Percentiles rank a stretch among this genome's conserved stretches.
These are phyloP conservation scores for Euphorbia pulcherrima DNA, from an alignment of 345 rosid species.

Conservation along the genomic window DNA sequence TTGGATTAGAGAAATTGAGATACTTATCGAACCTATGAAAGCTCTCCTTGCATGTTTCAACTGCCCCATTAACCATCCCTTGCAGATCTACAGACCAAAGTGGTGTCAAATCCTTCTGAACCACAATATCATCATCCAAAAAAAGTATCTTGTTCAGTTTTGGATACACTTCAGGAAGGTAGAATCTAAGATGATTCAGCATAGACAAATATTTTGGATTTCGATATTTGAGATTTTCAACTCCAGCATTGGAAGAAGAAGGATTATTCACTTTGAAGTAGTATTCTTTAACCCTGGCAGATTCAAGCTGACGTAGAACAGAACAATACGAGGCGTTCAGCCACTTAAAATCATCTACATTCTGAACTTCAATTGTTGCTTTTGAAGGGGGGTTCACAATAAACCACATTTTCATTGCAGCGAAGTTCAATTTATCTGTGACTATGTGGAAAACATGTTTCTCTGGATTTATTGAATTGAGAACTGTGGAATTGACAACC, in stretches of 20 bases:
- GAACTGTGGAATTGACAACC: slow-evolving; percentile 81
- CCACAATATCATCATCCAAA: slow-evolving; percentile 83
- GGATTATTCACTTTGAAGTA: slow-evolving; percentile 79
- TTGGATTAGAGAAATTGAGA: slow-evolving; percentile 92
- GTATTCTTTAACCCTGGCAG: slow-evolving; percentile 75
- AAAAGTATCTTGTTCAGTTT: slow-evolving; percentile 72
- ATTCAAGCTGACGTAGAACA: slow-evolving; percentile 77
- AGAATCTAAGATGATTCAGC: slow-evolving; percentile 86
- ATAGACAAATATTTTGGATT: slow-evolving; percentile 80
- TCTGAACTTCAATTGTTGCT: slow-evolving; percentile 61
- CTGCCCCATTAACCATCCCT: slow-evolving; percentile 86
- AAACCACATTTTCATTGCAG: slow-evolving; percentile 87
- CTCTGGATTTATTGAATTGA: slow-evolving; percentile 65
- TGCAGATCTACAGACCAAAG: slow-evolving; percentile 70
- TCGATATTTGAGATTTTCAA: slow-evolving; percentile 78
- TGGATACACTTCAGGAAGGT: slow-evolving; percentile 82
- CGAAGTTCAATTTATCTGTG: slow-evolving; percentile 74
- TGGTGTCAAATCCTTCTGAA: slow-evolving; percentile 76
- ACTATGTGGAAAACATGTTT: slow-evolving; percentile 92
- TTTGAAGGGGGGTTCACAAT: slow-evolving; percentile 48
- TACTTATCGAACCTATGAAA: slow-evolving; percentile 96
- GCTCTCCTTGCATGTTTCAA: slow-evolving; percentile 86
- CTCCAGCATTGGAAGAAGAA: slow-evolving; percentile 56
- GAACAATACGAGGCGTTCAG: slow-evolving; percentile 82
- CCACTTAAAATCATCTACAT: slow-evolving; percentile 75